A percentile compares a stretch with the other conserved stretches of the same genome.
phyloP scores from a whole-genome alignment of 805 yeast genomes.

The Ogataea trehaloabstinens region DNA sequence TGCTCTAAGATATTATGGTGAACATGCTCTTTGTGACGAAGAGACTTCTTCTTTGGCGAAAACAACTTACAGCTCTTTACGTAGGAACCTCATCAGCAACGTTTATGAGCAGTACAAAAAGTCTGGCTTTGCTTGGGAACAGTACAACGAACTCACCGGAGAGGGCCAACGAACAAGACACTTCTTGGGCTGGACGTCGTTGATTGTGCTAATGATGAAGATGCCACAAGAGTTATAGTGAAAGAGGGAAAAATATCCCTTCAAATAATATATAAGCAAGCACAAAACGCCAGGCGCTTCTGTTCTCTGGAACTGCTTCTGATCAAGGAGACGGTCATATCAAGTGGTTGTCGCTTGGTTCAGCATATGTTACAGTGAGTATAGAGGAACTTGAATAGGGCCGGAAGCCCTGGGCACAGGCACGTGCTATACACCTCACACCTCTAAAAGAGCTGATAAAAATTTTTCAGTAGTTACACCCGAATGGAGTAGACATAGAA shows the following conservation, averaged over 20 bases:
- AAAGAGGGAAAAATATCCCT: neutral
- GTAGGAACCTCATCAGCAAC: slow-evolving; percentile 66
- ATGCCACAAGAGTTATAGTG: slow-evolving; percentile 55
- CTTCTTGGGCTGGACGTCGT: slow-evolving; percentile 92
- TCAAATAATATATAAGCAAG: slow-evolving; percentile 1
- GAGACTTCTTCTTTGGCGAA: slow-evolving; percentile 39
- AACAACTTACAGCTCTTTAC: slow-evolving; percentile 54
- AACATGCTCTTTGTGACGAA: slow-evolving; percentile 28
- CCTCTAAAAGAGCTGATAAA: neutral
- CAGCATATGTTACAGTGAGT: no score
- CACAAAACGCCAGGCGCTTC: no score
- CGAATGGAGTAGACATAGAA: neutral
- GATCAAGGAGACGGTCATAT: no score
- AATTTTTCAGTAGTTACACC: neutral
- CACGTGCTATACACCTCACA: neutral
- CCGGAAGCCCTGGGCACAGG: neutral
- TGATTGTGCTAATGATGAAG: slow-evolving; percentile 75
- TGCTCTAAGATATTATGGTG: slow-evolving; percentile 56
- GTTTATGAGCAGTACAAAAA: slow-evolving; percentile 64
- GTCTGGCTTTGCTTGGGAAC: slow-evolving; percentile 89
- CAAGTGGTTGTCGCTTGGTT: no score
- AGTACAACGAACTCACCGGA: slow-evolving; percentile 78
- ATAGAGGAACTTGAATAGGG: neutral
- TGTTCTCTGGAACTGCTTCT: no score
- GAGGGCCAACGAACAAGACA: slow-evolving; percentile 78